These are phyloP conservation scores for Linnemannia hyalina DNA, from an alignment of 192 early-diverging fungal species.

Conservation along the genomic window DNA sequence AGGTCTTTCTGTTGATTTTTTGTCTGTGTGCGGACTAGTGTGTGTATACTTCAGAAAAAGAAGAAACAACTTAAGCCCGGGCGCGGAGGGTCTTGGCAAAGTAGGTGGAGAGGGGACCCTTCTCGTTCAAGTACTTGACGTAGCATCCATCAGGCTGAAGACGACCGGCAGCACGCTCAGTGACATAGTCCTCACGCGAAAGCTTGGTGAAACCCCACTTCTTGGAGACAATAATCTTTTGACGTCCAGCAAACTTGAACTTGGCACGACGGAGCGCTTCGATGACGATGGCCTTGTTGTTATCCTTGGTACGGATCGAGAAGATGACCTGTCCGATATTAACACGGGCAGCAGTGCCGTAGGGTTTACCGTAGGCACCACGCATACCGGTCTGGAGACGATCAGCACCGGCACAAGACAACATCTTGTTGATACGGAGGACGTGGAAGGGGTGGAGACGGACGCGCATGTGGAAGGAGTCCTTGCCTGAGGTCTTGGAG, in stretches of 20 bases:
- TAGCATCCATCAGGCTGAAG: constrained; percentile 95
- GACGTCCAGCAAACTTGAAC: constrained; percentile 99
- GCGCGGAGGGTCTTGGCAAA: constrained; percentile 55
- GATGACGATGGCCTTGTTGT: constrained; percentile 92
- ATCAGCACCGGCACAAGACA: constrained; percentile 99
- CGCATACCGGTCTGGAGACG: constrained; percentile 99
- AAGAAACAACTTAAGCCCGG: constrained; percentile 31
- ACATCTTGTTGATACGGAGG: constrained; percentile 99
- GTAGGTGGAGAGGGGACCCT: constrained; percentile 79
- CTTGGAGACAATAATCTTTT: constrained; percentile 99
- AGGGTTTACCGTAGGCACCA: constrained; percentile 98
- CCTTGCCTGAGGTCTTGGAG: constrained; percentile 95
- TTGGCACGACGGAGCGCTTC: constrained; percentile 75
- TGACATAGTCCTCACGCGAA: constrained; percentile 90
- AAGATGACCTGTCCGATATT: constrained; percentile 98
- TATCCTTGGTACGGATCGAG: constrained; percentile 96
- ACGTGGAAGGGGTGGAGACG: constrained; percentile 99
- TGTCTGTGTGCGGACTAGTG: background rate
- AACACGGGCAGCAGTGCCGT: constrained; percentile 95
- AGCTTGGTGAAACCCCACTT: constrained; percentile 99
- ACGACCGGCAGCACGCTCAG: constrained; percentile 77
- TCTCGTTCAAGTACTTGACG: constrained; percentile 93
- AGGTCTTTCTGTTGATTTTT: background rate
- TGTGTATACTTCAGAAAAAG: background rate
- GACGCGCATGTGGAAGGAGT: constrained; percentile 99